Base-by-base conservation (phyloP, 148 eudicot genomes). In the Persicaria maculosa region DNA sequence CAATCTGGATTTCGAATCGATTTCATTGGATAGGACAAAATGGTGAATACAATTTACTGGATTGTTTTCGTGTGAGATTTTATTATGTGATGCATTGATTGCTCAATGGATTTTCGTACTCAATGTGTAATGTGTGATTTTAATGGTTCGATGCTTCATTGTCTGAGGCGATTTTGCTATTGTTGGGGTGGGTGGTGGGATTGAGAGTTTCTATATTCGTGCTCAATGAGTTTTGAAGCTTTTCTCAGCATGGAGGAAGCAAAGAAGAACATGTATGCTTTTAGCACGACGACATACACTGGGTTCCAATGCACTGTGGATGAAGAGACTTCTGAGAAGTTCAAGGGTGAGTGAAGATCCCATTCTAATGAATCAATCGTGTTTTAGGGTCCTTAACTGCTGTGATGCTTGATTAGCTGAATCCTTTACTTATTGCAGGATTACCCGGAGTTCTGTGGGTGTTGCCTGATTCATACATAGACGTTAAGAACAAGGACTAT, bases 371-470 rank as follows among this genome's bases (percentile, higher is more conserved):
- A 7, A 6, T 19, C 36, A 17, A 7, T 47, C 31, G 46, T 19
- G 19, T 8, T 71, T 71, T 71, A 47, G 15, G 6, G 10, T 19
- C 16, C 57, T 22, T 47, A 20, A 44, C 7, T 47, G 54, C 36
- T 47, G 46, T 22, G 77, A 19, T 47, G 12, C 46, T 4, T 22
- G 31, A 76, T 8, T 1, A 9, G 45, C 73, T 68, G 50, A 70
- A 50, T 73, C 36, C 77, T 68, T 17, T 7, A 47, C 31, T 75
- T 80, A 31, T 64, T 82, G 74, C 77, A 95, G 99, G 93, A 76
- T 80, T 92, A 75, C 99, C 99, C 1, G 96, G 93, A 77, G 97
- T 92, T 80, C 82, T 88, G n/a, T 95, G 99, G 97, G 97, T 95
- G 74, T 81, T 90, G 74, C 97, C 97, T 40, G 96, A 95, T 81